These are phyloP conservation scores for Amauroascus verrucosus DNA, from an alignment of 2,329 filamentous ascomycete species.

Conservation along the genomic window DNA sequence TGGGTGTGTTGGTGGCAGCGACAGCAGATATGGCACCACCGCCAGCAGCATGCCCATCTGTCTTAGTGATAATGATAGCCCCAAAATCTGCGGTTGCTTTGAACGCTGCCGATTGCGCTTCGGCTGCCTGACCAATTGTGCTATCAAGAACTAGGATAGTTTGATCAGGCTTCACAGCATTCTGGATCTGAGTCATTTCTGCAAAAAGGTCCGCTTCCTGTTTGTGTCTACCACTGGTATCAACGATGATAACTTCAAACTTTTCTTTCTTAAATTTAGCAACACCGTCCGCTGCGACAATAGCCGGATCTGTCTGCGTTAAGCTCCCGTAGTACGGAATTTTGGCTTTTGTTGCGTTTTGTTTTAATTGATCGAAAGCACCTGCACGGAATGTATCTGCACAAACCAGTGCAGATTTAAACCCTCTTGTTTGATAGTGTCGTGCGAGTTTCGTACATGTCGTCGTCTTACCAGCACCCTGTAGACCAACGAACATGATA, in stretches of 20 bases:
- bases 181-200: slow-evolving; percentile 95
- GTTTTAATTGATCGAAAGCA: slow-evolving; percentile 96
- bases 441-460: slow-evolving; percentile 94
- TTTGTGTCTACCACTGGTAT: slow-evolving; percentile 88
- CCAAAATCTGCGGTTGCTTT: slow-evolving; percentile 96
- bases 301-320: slow-evolving; percentile 89
- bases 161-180: slow-evolving; percentile 81
- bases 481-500: slow-evolving; percentile 98
- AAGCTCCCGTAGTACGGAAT: slow-evolving; percentile 97
- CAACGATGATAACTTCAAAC: slow-evolving; percentile 97
- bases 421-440: slow-evolving; percentile 88
- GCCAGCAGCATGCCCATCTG: slow-evolving; percentile 86
- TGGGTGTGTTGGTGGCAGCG: slow-evolving; percentile 89
- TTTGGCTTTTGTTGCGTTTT: slow-evolving; percentile 97
- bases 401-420: slow-evolving; percentile 88
- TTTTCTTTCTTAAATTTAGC: slow-evolving; percentile 98
- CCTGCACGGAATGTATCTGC: slow-evolving; percentile 97
- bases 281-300: slow-evolving; percentile 88
- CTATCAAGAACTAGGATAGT: slow-evolving; percentile 98
- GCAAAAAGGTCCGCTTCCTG: slow-evolving; percentile 93
- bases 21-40: slow-evolving; percentile 97
- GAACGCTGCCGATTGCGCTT: slow-evolving; percentile 90
- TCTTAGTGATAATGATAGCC: slow-evolving; percentile 98
- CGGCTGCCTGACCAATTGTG: slow-evolving; percentile 91
- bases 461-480: slow-evolving; percentile 96